Evolutionary conservation across 2,329 filamentous ascomycete genomes (phyloP), one percentile per base, ranked within the genome.

Genomic region (Geosmithia morbida): DNA sequence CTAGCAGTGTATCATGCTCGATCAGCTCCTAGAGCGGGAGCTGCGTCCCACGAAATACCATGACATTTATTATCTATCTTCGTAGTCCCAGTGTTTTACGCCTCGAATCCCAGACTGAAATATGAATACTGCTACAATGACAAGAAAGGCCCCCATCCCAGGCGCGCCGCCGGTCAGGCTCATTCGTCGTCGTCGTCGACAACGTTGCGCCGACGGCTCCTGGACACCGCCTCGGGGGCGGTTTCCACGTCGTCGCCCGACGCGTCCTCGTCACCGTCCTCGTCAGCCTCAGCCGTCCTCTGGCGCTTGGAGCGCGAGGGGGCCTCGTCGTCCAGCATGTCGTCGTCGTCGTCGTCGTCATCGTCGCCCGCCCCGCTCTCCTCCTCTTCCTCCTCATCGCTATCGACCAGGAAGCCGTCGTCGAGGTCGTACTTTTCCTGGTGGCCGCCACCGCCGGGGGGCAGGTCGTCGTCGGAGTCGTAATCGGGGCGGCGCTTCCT

Each of bases 401-500:
- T 87, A 3, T 71, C 72, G 3, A 83, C 85, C 48, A 90, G 75
- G 59, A 90, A 90, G 49, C 83, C 85, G 57, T 90, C 85, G 33
- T 83, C 83, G 58, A 83, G 74, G 51, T 89, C 85, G 58, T 90
- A 90, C 53, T 87, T 83, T 53, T 89, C 83, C 50, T 82, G 74
- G 46, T 77, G 75, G 6, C 33, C 22, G 22, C 22, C 33, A 37
- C 10, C 33, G 30, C 73, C 76, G 39, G 75, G 72, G 16, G 78
- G 77, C 37, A 81, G 69, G 50, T 85, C 83, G 54, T 87, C 83
- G 55, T 88, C 85, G 8, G 86, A 86, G 56, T 89, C 84, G 51
- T 87, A 85, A 54, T 85, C 84, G 50, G 72, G 68, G 40, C 72
- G 69, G 30, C 71, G 69, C 56, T 71, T 69, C 64, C 75, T 77